phyloP scores from a whole-genome alignment of 768 basidiomycete genomes.

The Russula lepida region DNA sequence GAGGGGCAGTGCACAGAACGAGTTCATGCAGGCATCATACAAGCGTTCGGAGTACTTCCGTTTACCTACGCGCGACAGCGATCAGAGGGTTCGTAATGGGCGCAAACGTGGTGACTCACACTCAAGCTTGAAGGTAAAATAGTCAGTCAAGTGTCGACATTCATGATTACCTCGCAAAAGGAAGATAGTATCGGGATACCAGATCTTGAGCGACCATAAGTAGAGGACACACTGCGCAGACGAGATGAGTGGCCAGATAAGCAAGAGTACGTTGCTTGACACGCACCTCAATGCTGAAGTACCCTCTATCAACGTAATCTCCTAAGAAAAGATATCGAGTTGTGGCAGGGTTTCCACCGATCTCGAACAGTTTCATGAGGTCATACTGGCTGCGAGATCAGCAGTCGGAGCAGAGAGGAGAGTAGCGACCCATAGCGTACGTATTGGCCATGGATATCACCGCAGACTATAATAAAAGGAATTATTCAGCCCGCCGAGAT shows the following conservation, averaged over 20 bases:
- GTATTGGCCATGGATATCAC: slow-evolving; percentile 99
- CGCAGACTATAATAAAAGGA: slow-evolving; percentile 42
- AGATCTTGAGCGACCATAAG: slow-evolving; percentile 97
- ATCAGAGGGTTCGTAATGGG: neutral
- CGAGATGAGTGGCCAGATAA: slow-evolving; percentile 9
- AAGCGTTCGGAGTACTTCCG: slow-evolving; percentile 97
- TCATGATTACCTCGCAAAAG: slow-evolving; percentile 97
- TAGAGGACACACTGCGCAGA: slow-evolving; percentile 82
- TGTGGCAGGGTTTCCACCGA: slow-evolving; percentile 65
- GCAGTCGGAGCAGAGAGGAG: slow-evolving; percentile 7
- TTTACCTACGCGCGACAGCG: slow-evolving; percentile 52
- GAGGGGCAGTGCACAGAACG: slow-evolving; percentile 90
- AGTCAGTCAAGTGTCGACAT: slow-evolving; percentile 96
- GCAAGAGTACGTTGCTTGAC: neutral
- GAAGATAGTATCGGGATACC: slow-evolving; percentile 97
- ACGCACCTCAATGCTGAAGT: slow-evolving; percentile 64
- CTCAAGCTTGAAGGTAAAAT: slow-evolving; percentile 98
- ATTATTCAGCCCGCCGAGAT: slow-evolving; percentile 27
- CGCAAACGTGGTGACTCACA: slow-evolving; percentile 44
- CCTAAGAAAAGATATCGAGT: slow-evolving; percentile 69
- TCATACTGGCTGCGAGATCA: slow-evolving; percentile 43
- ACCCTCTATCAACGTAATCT: slow-evolving; percentile 69
- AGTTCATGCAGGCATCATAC: slow-evolving; percentile 97
- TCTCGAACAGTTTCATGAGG: slow-evolving; percentile 73
- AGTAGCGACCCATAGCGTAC: slow-evolving; percentile 39